Conservation (phyloP, 139 green algal genomes). For the Closterium sp. region DNA sequence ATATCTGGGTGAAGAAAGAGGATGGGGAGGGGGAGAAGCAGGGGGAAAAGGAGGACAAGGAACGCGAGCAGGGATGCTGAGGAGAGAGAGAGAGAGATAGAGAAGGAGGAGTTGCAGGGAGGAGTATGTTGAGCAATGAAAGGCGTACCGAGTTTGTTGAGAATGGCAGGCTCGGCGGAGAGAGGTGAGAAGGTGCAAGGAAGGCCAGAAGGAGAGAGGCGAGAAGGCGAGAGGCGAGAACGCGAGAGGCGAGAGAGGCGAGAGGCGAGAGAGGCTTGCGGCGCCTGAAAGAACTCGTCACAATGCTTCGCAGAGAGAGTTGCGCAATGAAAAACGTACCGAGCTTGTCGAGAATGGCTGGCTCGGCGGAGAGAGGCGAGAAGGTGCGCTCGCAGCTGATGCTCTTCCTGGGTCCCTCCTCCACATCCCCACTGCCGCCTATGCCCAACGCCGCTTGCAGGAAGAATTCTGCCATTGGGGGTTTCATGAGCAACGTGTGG, state of each 20-base stretch:
- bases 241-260: no score
- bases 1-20: no score
- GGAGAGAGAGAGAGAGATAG: no score
- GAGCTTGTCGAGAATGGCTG: conserved; percentile 35
- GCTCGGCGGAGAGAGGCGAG: conserved; percentile 8
- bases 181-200: no score
- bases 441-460: conserved; percentile 53
- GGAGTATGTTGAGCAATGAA: background rate
- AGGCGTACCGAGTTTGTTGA: conserved; percentile 31
- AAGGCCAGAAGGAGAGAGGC: background rate
- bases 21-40: no score
- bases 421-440: conserved; percentile 28
- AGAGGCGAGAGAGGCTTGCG: no score
- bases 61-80: no score
- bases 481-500: background rate
- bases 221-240: background rate
- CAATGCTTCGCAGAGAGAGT: no score
- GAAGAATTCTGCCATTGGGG: conserved; percentile 47
- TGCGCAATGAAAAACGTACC: background rate
- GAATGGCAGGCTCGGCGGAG: background rate
- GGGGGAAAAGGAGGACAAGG: no score
- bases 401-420: conserved; percentile 50
- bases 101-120: no score
- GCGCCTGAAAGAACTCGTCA: background rate
- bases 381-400: conserved; percentile 60